These are phyloP conservation scores for Clitocybe nebularis DNA, from an alignment of 1,284 basidiomycete species.

Conservation along the genomic window DNA sequence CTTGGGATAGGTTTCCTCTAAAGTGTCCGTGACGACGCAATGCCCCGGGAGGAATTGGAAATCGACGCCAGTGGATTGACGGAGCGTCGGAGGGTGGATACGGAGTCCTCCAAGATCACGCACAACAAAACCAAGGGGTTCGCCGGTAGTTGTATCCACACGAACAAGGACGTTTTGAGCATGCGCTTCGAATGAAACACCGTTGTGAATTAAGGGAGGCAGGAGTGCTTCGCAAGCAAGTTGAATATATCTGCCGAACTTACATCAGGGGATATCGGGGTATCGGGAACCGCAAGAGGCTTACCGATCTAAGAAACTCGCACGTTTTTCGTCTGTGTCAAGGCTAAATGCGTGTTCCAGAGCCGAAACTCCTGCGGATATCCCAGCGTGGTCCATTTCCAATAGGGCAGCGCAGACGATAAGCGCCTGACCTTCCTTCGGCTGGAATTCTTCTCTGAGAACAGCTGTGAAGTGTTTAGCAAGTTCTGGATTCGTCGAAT, in stretches of 20 bases:
- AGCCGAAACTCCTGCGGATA: slow-evolving; percentile 35
- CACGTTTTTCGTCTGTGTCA: slow-evolving; percentile 38
- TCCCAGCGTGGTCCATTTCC: slow-evolving; percentile 40
- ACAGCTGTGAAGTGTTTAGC: slow-evolving; percentile 48
- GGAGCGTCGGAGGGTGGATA: slow-evolving; percentile 42
- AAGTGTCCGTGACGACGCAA: slow-evolving; percentile 39
- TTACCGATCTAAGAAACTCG: slow-evolving; percentile 41
- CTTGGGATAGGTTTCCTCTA: slow-evolving; percentile 46
- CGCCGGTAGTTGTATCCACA: slow-evolving; percentile 35
- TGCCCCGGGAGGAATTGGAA: slow-evolving; percentile 47
- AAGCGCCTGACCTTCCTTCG: slow-evolving; percentile 33
- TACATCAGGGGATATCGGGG: not conserved
- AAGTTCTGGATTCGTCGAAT: slow-evolving; percentile 34
- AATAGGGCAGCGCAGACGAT: slow-evolving; percentile 45
- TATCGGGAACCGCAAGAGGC: slow-evolving; percentile 3
- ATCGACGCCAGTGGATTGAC: slow-evolving; percentile 38
- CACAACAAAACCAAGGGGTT: slow-evolving; percentile 42
- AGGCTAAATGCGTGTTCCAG: slow-evolving; percentile 41
- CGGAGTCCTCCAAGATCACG: slow-evolving; percentile 51
- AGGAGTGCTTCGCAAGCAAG: slow-evolving; percentile 45
- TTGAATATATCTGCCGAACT: slow-evolving; percentile 36
- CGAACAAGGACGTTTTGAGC: slow-evolving; percentile 49
- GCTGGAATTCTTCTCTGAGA: slow-evolving; percentile 36
- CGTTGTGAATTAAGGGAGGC: slow-evolving; percentile 45
- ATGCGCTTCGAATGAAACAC: slow-evolving; percentile 52